These are phyloP conservation scores for Xylariaceae sp. DNA, from an alignment of 2,329 filamentous ascomycete species.

Conservation along the genomic window DNA sequence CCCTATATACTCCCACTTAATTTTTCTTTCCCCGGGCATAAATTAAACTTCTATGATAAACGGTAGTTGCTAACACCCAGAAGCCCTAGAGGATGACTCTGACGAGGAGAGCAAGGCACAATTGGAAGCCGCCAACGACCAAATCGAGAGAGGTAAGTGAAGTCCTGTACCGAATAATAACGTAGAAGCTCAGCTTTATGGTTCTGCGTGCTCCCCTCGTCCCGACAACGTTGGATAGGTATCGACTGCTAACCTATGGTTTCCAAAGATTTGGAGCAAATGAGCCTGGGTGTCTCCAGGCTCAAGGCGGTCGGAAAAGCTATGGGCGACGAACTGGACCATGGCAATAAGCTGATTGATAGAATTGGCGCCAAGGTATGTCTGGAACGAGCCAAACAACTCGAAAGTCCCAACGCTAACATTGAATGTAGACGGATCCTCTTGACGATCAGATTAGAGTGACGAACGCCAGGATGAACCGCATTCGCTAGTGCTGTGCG, in stretches of 20 bases:
- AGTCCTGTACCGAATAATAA: background rate
- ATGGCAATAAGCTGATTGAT: conserved; percentile 71
- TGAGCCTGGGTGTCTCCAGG: conserved; percentile 17
- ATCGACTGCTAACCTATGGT: conserved; percentile 5
- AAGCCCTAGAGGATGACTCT: conserved; percentile 22
- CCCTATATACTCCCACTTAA: too few species aligned
- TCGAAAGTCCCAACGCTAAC: conserved; percentile 8
- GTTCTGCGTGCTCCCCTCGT: background rate
- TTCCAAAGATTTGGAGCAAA: conserved; percentile 16
- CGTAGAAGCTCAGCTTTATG: background rate
- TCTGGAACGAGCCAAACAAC: background rate
- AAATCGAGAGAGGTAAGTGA: conserved; percentile 53
- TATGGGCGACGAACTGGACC: conserved; percentile 69
- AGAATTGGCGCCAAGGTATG: conserved; percentile 73
- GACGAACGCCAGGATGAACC: conserved; percentile 27
- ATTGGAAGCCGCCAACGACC: conserved; percentile 56
- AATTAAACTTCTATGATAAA: background rate
- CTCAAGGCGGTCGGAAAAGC: conserved; percentile 55
- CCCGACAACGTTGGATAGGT: background rate
- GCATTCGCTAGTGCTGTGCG: conserved; percentile 16
- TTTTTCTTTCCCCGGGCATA: background rate
- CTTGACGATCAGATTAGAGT: conserved; percentile 47
- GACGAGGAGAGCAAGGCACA: conserved; percentile 37
- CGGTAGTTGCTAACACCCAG: conserved; percentile 1
- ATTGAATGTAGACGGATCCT: conserved; percentile 61